phyloP scores from a whole-genome alignment of 2,329 filamentous ascomycete genomes.

The Reticulascus tulasneorum region DNA sequence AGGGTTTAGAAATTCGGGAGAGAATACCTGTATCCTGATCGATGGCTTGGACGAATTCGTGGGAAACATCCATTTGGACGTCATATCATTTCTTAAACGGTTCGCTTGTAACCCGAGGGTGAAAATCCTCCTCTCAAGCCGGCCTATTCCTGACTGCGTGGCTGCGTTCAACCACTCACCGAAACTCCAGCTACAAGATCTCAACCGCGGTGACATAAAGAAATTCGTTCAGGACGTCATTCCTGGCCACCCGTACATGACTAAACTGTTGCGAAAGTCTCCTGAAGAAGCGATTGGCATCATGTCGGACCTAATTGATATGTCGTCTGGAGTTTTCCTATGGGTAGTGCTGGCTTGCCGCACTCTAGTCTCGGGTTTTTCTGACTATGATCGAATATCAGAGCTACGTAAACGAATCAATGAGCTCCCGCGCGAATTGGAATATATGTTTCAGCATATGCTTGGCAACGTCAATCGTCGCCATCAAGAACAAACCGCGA shows the following conservation, averaged over 20 bases:
- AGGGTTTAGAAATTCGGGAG: neutral
- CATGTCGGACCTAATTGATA: neutral
- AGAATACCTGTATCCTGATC: neutral
- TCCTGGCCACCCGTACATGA: neutral
- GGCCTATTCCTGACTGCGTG: neutral
- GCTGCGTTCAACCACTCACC: neutral
- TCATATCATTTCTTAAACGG: neutral
- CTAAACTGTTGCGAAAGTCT: neutral
- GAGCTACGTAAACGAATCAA: neutral
- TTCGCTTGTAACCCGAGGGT: neutral
- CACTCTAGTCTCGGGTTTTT: neutral
- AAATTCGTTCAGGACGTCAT: neutral
- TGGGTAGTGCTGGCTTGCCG: constrained; percentile 1
- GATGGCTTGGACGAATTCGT: neutral
- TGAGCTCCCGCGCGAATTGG: neutral
- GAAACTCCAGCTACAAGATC: neutral
- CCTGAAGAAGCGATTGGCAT: neutral
- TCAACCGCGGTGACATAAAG: neutral
- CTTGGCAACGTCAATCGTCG: neutral
- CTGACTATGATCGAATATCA: neutral
- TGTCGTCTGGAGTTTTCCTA: neutral
- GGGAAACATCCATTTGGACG: neutral
- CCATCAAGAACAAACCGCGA: neutral
- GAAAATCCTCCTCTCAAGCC: neutral
- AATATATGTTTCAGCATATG: constrained; percentile 1